A percentile compares a stretch with the other conserved stretches of the same genome.
Evolutionary conservation across 768 basidiomycete species (phyloP).

Genomic region (Panaeolus papilionaceus): DNA sequence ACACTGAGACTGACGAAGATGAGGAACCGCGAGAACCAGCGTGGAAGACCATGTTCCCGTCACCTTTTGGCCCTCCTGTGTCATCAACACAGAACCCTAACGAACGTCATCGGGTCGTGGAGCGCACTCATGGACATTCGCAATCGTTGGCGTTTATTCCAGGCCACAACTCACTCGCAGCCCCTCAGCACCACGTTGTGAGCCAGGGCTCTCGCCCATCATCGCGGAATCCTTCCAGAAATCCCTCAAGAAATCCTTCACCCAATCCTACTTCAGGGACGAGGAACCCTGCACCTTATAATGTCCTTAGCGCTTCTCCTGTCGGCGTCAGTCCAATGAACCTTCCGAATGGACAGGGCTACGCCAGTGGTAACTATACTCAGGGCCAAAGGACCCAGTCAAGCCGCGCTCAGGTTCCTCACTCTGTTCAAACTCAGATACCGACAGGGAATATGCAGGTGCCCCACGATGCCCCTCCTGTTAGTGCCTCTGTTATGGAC

Average conservation of each 20-base stretch:
- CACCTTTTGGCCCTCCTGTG: constrained; percentile 5
- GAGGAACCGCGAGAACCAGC: neutral
- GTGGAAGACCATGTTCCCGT: constrained; percentile 2
- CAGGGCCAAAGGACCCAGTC: constrained; percentile 3
- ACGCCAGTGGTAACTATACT: neutral
- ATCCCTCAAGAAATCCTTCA: constrained; percentile 21
- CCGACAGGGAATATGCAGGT: neutral
- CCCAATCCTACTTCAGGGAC: constrained; percentile 16
- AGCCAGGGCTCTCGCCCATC: constrained; percentile 3
- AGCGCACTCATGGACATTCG: constrained; percentile 5
- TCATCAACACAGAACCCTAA: neutral
- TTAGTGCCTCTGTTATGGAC: constrained; percentile 9
- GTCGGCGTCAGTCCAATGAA: neutral
- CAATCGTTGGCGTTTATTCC: constrained; percentile 2
- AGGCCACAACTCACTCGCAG: constrained; percentile 10
- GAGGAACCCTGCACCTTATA: constrained; percentile 25
- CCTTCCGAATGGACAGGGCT: neutral
- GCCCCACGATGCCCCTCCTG: neutral
- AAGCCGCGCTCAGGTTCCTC: neutral
- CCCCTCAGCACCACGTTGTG: neutral
- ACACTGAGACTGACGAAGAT: constrained; percentile 1
- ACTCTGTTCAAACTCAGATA: neutral
- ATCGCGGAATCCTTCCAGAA: constrained; percentile 18
- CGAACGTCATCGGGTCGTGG: neutral
- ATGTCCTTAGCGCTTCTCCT: constrained; percentile 20